Conservation (phyloP, 495 filamentous ascomycete species). For the Aspergillus conjunctus region DNA sequence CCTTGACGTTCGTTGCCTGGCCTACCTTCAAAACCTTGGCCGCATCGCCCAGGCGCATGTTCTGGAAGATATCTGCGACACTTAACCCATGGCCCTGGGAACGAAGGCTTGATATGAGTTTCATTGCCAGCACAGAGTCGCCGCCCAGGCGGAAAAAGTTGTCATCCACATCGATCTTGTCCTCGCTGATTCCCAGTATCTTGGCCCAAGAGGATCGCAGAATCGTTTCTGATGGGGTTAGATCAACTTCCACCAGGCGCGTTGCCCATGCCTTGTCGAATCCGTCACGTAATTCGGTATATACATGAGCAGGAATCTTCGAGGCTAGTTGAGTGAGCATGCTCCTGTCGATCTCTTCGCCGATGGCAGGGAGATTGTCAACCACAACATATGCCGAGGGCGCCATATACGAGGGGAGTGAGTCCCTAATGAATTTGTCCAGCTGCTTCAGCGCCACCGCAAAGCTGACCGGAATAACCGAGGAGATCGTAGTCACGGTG, state of each 20-base stretch:
- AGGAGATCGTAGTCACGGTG: constrained; percentile 23
- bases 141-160: constrained; percentile 53
- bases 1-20: constrained; percentile 20
- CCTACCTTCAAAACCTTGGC: constrained; percentile 36
- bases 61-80: constrained; percentile 51
- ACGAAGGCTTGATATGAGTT: constrained; percentile 42
- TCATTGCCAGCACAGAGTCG: constrained; percentile 52
- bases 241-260: constrained; percentile 22
- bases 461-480: constrained; percentile 20
- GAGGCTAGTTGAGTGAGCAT: constrained; percentile 33
- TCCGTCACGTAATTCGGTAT: constrained; percentile 26
- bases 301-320: constrained; percentile 23
- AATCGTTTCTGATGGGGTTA: constrained; percentile 39
- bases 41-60: constrained; percentile 45
- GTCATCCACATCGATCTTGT: constrained; percentile 45
- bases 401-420: constrained; percentile 44
- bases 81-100: constrained; percentile 36
- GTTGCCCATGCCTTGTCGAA: constrained; percentile 32
- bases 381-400: constrained; percentile 41
- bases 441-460: constrained; percentile 35
- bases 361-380: constrained; percentile 29
- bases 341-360: constrained; percentile 29
- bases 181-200: constrained; percentile 39
- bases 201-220: constrained; percentile 50
- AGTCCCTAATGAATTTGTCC: constrained; percentile 40